phyloP scores from a whole-genome alignment of 306 rosid species.

The Vicia villosa region DNA sequence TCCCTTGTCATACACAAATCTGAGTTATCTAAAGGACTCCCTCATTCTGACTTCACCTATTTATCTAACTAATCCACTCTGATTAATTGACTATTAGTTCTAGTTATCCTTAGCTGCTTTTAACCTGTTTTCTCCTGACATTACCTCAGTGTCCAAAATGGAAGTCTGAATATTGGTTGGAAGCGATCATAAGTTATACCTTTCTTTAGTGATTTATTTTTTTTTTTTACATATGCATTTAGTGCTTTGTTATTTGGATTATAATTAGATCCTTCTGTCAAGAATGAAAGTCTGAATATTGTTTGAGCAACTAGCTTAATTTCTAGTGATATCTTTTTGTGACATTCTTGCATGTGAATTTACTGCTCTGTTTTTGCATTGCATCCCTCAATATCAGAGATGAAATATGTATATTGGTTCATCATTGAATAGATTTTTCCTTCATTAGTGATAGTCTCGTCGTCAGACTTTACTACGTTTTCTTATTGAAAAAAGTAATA shows the following conservation, averaged over 20 bases:
- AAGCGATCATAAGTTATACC: conserved; percentile 5
- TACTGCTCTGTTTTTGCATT: conserved; percentile 19
- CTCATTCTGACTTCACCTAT: not conserved
- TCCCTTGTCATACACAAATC: not conserved
- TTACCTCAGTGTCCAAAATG: conserved; percentile 7
- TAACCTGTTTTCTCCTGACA: not conserved
- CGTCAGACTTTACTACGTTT: conserved; percentile 9
- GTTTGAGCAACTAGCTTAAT: not conserved
- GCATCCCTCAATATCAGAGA: conserved; percentile 11
- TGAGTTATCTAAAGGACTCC: not conserved
- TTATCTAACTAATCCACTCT: not conserved
- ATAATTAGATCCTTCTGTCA: conserved; percentile 12
- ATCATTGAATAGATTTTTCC: not conserved
- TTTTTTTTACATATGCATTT: conserved; percentile 6
- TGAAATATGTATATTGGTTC: conserved; percentile 27
- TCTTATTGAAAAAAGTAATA: not conserved
- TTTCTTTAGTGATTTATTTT: conserved; percentile 10
- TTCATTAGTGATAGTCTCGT: conserved; percentile 12
- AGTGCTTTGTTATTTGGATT: not conserved
- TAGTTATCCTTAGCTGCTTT: not conserved
- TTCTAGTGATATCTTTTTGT: conserved; percentile 7
- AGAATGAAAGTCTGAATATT: conserved; percentile 16
- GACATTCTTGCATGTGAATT: conserved; percentile 26
- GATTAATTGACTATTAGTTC: not conserved
- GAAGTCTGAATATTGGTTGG: conserved; percentile 16